Evolutionary conservation across 768 basidiomycete species (phyloP).

Genomic region (Serendipita sp.): DNA sequence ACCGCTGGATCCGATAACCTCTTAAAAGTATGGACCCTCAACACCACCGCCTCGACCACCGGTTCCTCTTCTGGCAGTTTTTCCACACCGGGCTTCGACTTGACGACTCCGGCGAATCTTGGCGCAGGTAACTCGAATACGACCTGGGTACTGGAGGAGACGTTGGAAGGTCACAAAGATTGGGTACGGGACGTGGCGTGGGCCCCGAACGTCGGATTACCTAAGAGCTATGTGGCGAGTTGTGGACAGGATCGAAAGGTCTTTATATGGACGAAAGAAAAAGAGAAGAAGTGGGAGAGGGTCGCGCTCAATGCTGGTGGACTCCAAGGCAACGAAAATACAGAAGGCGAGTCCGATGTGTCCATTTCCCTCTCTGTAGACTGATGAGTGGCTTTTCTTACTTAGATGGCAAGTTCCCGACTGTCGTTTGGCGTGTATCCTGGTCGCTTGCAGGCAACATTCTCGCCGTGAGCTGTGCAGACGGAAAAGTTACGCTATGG

Average conservation of each 20-base stretch:
- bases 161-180: conserved; percentile 81
- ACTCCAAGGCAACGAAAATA: neutral
- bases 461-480: conserved; percentile 90
- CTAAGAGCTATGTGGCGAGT: conserved; percentile 83
- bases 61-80: conserved; percentile 9
- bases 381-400: neutral
- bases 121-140: neutral
- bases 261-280: conserved; percentile 81
- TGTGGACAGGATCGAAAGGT: conserved; percentile 57
- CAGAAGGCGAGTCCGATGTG: neutral
- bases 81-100: neutral
- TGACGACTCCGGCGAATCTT: neutral
- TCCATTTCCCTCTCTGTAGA: too few species aligned
- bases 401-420: conserved; percentile 68
- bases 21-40: conserved; percentile 83
- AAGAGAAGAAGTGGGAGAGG: conserved; percentile 63
- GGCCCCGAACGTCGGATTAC: conserved; percentile 94
- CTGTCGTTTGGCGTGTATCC: conserved; percentile 96
- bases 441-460: conserved; percentile 97
- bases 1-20: conserved; percentile 94
- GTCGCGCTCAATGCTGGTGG: conserved; percentile 54
- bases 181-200: conserved; percentile 99
- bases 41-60: conserved; percentile 12
- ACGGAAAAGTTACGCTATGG: conserved; percentile 96
- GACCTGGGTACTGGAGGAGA: conserved; percentile 79